Conservation (phyloP, 106 monocot genomes). For the Amphibolis antarctica region DNA sequence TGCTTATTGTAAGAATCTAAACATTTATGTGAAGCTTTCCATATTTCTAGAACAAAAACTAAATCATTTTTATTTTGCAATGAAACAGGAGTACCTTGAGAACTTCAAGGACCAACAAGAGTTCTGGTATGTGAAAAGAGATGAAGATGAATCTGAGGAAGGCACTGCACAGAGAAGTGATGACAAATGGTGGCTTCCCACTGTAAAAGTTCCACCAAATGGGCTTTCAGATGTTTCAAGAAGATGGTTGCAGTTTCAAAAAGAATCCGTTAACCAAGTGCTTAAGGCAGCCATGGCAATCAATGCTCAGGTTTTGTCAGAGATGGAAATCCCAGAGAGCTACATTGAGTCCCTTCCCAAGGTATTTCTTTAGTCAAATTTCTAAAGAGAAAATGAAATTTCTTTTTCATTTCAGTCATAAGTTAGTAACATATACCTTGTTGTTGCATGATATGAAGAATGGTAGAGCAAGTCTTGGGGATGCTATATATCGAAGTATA, state of each 20-base stretch:
- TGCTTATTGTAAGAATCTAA: constrained; percentile 11
- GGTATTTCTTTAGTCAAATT: no score
- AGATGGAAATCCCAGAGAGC: constrained; percentile 18
- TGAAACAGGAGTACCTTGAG: constrained; percentile 50
- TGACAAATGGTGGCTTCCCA: constrained; percentile 22
- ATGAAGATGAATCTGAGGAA: constrained; percentile 27
- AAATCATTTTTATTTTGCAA: no score
- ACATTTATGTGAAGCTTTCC: no score
- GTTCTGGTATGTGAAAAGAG: constrained; percentile 42
- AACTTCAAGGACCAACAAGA: constrained; percentile 61
- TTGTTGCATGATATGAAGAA: constrained; percentile 1
- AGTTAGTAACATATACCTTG: no score
- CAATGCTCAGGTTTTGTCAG: constrained; percentile 14
- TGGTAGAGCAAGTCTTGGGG: constrained; percentile 18
- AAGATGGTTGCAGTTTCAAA: constrained; percentile 23
- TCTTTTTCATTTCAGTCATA: no score
- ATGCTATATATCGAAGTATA: constrained; percentile 33
- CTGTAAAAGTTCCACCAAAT: constrained; percentile 12
- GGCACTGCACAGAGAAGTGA: constrained; percentile 15
- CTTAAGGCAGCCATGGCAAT: constrained; percentile 22
- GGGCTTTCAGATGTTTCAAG: constrained; percentile 16
- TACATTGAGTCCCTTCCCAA: constrained; percentile 15
- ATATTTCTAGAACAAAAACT: no score
- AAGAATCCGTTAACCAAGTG: constrained; percentile 19
- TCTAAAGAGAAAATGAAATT: no score